These are phyloP conservation scores for Coniochaeta sp. DNA, from an alignment of 2,329 filamentous ascomycete genomes.

Conservation along the genomic window DNA sequence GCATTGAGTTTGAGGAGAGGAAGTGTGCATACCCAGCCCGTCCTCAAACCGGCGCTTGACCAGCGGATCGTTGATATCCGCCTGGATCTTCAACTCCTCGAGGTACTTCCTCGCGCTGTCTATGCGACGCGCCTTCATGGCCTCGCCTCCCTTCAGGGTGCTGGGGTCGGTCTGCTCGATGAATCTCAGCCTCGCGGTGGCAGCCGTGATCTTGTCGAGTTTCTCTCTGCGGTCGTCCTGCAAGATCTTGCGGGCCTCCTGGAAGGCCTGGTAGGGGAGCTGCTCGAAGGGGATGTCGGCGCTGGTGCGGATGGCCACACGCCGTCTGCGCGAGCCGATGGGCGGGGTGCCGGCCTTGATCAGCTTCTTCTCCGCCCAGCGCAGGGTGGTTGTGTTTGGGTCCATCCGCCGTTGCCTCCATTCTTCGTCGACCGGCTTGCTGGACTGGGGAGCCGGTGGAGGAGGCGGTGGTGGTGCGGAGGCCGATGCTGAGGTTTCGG, in stretches of 20 bases:
- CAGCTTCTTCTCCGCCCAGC: slow-evolving; percentile 59
- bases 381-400: slow-evolving; percentile 60
- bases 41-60: slow-evolving; percentile 95
- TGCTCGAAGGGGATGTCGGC: slow-evolving; percentile 80
- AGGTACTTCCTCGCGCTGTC: slow-evolving; percentile 64
- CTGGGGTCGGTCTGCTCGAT: slow-evolving; percentile 53
- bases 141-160: slow-evolving; percentile 53
- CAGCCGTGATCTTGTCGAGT: slow-evolving; percentile 60
- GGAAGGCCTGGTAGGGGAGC: slow-evolving; percentile 94
- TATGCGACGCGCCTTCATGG: slow-evolving; percentile 59
- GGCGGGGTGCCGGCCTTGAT: slow-evolving; percentile 62
- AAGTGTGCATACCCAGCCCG: slow-evolving; percentile 59
- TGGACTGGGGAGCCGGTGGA: slow-evolving; percentile 7
- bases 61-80: slow-evolving; percentile 89
- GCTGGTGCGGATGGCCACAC: slow-evolving; percentile 60
- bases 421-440: slow-evolving; percentile 11
- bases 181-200: slow-evolving; percentile 61
- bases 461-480: slow-evolving; percentile 1
- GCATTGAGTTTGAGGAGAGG: no score
- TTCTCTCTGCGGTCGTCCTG: slow-evolving; percentile 76
- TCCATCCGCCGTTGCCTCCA: slow-evolving; percentile 43
- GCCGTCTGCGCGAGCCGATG: slow-evolving; percentile 77
- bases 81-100: slow-evolving; percentile 76
- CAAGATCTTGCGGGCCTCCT: slow-evolving; percentile 83
- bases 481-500: slow-evolving; percentile 14